Conservation (phyloP, 2,329 filamentous ascomycete genomes). For the Verticillium albo-atrum region DNA sequence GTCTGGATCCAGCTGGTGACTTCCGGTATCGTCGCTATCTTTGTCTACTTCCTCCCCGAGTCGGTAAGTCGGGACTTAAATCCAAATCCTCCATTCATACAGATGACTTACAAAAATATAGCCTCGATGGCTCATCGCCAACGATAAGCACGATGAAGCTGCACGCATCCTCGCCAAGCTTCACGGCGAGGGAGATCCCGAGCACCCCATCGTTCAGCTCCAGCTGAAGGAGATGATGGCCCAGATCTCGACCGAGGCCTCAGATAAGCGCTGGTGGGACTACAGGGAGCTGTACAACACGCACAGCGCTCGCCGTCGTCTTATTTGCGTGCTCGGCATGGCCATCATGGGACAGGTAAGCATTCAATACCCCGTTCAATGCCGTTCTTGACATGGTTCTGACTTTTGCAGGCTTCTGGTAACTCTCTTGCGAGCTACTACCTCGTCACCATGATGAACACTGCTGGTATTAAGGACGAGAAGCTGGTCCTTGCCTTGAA, state of each 20-base stretch:
- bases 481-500: slow-evolving; percentile 47
- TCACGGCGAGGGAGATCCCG: slow-evolving; percentile 45
- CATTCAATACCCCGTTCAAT: not conserved
- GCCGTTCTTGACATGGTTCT: not conserved
- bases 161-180: slow-evolving; percentile 38
- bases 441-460: slow-evolving; percentile 46
- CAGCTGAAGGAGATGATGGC: slow-evolving; percentile 45
- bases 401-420: slow-evolving; percentile 20
- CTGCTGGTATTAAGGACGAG: slow-evolving; percentile 45
- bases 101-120: not conserved
- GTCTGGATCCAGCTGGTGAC: slow-evolving; percentile 49
- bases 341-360: slow-evolving; percentile 49
- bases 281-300: slow-evolving; percentile 49
- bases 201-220: slow-evolving; percentile 46
- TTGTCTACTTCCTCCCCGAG: slow-evolving; percentile 41
- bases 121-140: slow-evolving; percentile 39
- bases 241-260: slow-evolving; percentile 40
- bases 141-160: slow-evolving; percentile 35
- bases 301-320: slow-evolving; percentile 41
- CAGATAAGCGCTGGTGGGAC: slow-evolving; percentile 53
- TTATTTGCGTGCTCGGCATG: slow-evolving; percentile 47
- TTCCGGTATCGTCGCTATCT: slow-evolving; percentile 39
- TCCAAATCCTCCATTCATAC: too few relatives aligned
- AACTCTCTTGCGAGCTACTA: slow-evolving; percentile 44
- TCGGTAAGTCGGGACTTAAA: slow-evolving; percentile 18